Base-by-base conservation (phyloP, 2,329 filamentous ascomycete species). In the Ramularia collo-cygni region DNA sequence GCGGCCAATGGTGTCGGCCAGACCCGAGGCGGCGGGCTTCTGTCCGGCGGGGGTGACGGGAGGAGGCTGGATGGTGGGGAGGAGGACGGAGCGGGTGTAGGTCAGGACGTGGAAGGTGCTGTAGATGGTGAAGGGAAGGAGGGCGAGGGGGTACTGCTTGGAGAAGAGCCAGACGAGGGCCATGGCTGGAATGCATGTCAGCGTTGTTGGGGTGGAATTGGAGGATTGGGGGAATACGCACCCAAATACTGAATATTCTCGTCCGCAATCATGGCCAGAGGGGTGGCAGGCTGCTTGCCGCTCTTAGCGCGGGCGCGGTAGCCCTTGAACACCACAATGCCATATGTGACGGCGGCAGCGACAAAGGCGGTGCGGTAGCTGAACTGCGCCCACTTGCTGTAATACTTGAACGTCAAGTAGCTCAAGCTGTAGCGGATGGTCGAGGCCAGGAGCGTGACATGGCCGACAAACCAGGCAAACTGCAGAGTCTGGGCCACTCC, bases 281-380 rank as follows among this genome's bases (percentile, higher is more conserved):
- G 64, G 43, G 83, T 77, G 66, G 68, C 62, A 61, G 74, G 77
- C 35, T 52, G 47, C 56, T 79, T 79, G 50, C 83, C 81, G 35
- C 80, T 74, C 75, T 86, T 84, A 55, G 84, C 76, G 53, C 87
- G 83, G 55, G 89, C 86, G 52, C 89, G 81, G 72, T 89, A 86
- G 43, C 87, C 89, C 78, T 98, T 98, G 76, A 95, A 96, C 47
- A 98, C 90, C 35, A 98, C 92, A 53, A 98, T 96, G 52, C 92
- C 90, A 66, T 98, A 98, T 8, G 92, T 96, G 35, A 80, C 78
- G 34, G 88, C 87, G 4, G 92, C 92, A 2, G 89, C 82, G 54
- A 95, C 53, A 64, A 98, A 98, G 42, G 89, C 85, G 39, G 83
- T 77, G 57, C 92, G 89, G 71, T 98, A 98, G 42, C 83, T 83